Evolutionary conservation across 139 green algal genomes (phyloP), one percentile per base, ranked within the genome.

Genomic region (Micractinium conductrix): DNA sequence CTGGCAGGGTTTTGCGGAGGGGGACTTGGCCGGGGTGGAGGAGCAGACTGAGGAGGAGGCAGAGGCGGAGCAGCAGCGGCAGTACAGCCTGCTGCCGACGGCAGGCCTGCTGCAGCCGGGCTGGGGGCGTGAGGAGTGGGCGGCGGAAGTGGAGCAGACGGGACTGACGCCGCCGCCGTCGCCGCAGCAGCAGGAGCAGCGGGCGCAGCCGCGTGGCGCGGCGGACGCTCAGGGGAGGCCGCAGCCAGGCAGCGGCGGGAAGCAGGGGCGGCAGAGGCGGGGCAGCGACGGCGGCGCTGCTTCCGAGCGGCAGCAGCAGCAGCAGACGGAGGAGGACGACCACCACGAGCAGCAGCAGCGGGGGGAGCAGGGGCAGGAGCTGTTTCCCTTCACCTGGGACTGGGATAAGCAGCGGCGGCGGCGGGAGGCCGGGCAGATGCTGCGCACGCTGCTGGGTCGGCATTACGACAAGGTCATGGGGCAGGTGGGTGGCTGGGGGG

Each of bases 321-420:
- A 67, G 73, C 68, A 74, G 19, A 30, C 68, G 45, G 37, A 4
- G n/a, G 7, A 24, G n/a, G 30, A 40, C 3, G 10, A 62, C 2
- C 24, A 45, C 30, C 38, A 55, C 42, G 21, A 58, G 42, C 43
- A 60, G 71, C 71, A 63, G 71, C 48, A 14, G 48, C 12, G 48
- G n/a, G 16, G n/a, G 28, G 43, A 42, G 19, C 7, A 84, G 24
- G 42, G 43, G 35, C 44, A 85, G 67, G 68, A 70, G 48, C 9
- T 62, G 9, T 78, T 78, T 35, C 63, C 65, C 48, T 79, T 79
- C 48, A 63, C 45, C 0, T 75, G 33, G 22, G 67, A 69, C 22
- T 69, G 48, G 80, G 80, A 85, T 12, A 60, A 65, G 80, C 67
- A 78, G 80, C 50, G 43, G 45, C 24, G 22, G 48, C 68, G 69